phyloP scores from a whole-genome alignment of 345 rosid genomes.

The Arabis hirsuta region DNA sequence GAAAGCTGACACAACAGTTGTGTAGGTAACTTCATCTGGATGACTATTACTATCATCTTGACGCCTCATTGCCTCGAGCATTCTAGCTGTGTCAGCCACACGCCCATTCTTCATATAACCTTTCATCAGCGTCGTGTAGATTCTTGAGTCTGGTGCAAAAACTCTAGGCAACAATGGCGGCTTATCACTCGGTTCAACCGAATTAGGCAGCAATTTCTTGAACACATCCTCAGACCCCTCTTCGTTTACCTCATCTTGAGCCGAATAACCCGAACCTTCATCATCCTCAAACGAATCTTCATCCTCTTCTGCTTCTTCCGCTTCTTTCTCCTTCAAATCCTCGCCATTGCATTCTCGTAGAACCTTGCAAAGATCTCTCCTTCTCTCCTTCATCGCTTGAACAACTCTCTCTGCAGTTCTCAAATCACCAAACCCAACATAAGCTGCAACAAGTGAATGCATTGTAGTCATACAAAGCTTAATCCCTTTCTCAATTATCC shows the following conservation, averaged over 20 bases:
- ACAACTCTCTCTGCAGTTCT: conserved; percentile 74
- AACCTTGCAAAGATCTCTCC: conserved; percentile 83
- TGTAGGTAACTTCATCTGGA: conserved; percentile 90
- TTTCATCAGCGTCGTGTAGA: conserved; percentile 90
- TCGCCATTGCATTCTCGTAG: conserved; percentile 60
- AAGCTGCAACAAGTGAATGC: conserved; percentile 88
- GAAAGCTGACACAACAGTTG: conserved; percentile 87
- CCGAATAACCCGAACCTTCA: conserved; percentile 11
- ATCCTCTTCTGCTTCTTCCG: conserved; percentile 39
- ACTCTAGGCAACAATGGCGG: conserved; percentile 69
- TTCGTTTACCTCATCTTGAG: conserved; percentile 31
- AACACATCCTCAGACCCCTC: conserved; percentile 48
- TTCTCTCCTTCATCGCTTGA: conserved; percentile 86
- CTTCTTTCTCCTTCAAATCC: conserved; percentile 52
- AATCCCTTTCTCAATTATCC: conserved; percentile 58
- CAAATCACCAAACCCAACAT: conserved; percentile 87
- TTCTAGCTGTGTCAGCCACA: conserved; percentile 68
- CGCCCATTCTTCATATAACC: conserved; percentile 93
- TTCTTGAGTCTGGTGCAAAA: conserved; percentile 73
- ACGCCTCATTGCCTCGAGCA: conserved; percentile 85
- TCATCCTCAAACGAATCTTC: conserved; percentile 35
- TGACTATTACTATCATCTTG: conserved; percentile 69
- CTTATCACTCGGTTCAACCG: conserved; percentile 45
- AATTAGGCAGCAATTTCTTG: conserved; percentile 73
- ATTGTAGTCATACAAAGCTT: conserved; percentile 75